Evolutionary conservation across 202 grass and related monocot genomes (phyloP), one percentile per base, ranked within the genome.

Genomic region (Schoenoplectus triqueter): DNA sequence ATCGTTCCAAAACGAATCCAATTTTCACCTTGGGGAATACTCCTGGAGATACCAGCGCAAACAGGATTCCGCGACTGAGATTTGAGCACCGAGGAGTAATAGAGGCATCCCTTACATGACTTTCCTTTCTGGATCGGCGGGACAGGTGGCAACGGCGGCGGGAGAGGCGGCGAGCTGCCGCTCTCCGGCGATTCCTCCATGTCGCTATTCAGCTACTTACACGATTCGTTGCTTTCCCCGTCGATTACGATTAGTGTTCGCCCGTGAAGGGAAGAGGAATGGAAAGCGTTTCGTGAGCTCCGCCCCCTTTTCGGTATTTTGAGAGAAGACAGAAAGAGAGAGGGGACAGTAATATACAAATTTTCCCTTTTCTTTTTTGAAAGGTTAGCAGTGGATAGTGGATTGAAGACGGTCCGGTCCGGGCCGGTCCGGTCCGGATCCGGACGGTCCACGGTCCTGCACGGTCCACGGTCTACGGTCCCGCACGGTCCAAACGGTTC

Each of bases 91-190:
- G 95, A 95, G 66, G 95, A 98, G 84, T 89, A 98, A 88, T 86
- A 98, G 59, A 98, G 95, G 74, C 91, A 95, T 17, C 95, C 95
- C 78, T 98, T 98, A 87, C 93, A 98, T 1, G 95, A 95, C 80
- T 81, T 91, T 59, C 91, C 92, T 89, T 94, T 92, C 31, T 52
- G 74, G 64, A 50, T 45, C 50, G 86, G 46, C 44, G 52, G 86
- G 39, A 55, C 20, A 52, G 81, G 81, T n/a, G 64, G 81, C 49
- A 60, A 55, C 11, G 39, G 65, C 7, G 31, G 45, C 85, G 15
- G 15, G 4, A 52, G 80, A 5, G 57, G 56, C 14, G 52, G 8
- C 1, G 82, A 71, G 21, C 13, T 66, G 39, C 88, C 45, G 7
- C 69, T 51, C 48, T 51, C 80, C 62, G 74, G 62, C 0, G 71